A percentile compares a stretch with the other conserved stretches of the same genome.
Conservation (phyloP, 2,329 filamentous ascomycete genomes). For the Amauroascus verrucosus region DNA sequence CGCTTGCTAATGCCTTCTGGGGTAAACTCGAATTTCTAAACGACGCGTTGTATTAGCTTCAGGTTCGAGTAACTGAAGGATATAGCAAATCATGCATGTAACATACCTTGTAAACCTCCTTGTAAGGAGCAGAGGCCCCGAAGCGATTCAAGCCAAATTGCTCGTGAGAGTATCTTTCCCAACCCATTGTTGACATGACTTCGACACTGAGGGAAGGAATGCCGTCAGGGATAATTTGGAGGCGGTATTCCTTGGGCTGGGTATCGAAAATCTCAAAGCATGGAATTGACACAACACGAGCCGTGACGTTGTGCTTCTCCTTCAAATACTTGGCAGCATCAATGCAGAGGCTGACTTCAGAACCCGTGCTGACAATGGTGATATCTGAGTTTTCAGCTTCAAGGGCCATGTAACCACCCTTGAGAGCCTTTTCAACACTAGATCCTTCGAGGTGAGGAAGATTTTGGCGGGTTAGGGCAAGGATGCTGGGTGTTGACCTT, state of each 20-base stretch:
- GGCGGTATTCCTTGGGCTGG: slow-evolving; percentile 88
- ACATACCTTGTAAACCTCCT: slow-evolving; percentile 86
- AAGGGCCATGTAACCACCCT: slow-evolving; percentile 87
- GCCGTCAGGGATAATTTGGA: slow-evolving; percentile 84
- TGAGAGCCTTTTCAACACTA: slow-evolving; percentile 75
- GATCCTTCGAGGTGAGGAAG: slow-evolving; percentile 94
- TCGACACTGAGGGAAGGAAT: slow-evolving; percentile 90
- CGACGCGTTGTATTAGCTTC: background rate
- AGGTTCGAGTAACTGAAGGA: background rate
- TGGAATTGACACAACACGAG: slow-evolving; percentile 88
- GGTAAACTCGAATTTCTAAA: slow-evolving; percentile 97
- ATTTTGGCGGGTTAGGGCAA: slow-evolving; percentile 95
- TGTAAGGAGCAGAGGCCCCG: slow-evolving; percentile 93
- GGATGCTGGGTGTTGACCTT: slow-evolving; percentile 80
- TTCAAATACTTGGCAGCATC: slow-evolving; percentile 86
- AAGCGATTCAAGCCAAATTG: slow-evolving; percentile 99
- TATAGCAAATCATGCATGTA: background rate
- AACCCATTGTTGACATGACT: slow-evolving; percentile 93
- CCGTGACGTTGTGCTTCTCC: slow-evolving; percentile 76
- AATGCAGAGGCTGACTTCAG: slow-evolving; percentile 86
- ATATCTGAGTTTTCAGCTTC: slow-evolving; percentile 76
- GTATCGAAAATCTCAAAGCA: slow-evolving; percentile 96
- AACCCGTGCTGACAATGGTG: slow-evolving; percentile 89
- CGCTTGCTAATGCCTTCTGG: slow-evolving; percentile 95
- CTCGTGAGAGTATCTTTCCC: slow-evolving; percentile 98